Evolutionary conservation across 371 early-diverging fungal species (phyloP).

Genomic region (Mortierella sp.): DNA sequence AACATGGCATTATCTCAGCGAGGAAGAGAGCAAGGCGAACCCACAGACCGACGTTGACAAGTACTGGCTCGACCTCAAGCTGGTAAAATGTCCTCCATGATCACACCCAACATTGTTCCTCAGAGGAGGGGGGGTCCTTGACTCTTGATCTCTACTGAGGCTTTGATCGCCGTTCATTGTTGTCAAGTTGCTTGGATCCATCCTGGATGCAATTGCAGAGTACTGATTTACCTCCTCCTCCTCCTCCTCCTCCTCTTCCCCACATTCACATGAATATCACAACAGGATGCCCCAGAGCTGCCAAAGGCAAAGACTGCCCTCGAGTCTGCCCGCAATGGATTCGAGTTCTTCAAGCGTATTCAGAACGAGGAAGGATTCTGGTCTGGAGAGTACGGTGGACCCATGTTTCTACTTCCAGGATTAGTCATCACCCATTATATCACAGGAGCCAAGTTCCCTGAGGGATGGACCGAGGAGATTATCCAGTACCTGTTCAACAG

Average conservation of each 20-base stretch:
- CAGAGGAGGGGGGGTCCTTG: neutral
- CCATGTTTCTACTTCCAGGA: slow-evolving; percentile 96
- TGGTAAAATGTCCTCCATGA: slow-evolving; percentile 56
- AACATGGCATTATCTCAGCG: slow-evolving; percentile 89
- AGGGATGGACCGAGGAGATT: slow-evolving; percentile 77
- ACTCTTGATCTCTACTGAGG: neutral
- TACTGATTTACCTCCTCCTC: neutral
- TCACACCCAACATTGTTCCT: neutral
- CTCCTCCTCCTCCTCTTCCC: neutral
- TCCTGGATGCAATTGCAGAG: too few relatives aligned
- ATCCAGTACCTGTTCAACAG: slow-evolving; percentile 88
- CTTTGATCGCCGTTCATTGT: too few relatives aligned
- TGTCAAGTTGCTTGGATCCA: too few relatives aligned
- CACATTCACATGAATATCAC: neutral
- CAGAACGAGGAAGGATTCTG: slow-evolving; percentile 98
- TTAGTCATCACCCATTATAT: slow-evolving; percentile 87
- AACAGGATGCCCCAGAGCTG: slow-evolving; percentile 61
- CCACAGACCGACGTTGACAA: slow-evolving; percentile 86
- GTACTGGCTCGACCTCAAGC: slow-evolving; percentile 90
- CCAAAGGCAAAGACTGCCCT: slow-evolving; percentile 71
- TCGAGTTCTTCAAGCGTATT: slow-evolving; percentile 84
- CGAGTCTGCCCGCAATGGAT: slow-evolving; percentile 89
- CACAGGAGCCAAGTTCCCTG: slow-evolving; percentile 73
- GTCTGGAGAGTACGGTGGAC: slow-evolving; percentile 97
- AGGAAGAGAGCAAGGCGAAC: slow-evolving; percentile 67